Percentiles rank a stretch among this genome's conserved stretches.
phyloP scores from a whole-genome alignment of 2,329 filamentous ascomycete species.

The Pseudogymnoascus sp. region DNA sequence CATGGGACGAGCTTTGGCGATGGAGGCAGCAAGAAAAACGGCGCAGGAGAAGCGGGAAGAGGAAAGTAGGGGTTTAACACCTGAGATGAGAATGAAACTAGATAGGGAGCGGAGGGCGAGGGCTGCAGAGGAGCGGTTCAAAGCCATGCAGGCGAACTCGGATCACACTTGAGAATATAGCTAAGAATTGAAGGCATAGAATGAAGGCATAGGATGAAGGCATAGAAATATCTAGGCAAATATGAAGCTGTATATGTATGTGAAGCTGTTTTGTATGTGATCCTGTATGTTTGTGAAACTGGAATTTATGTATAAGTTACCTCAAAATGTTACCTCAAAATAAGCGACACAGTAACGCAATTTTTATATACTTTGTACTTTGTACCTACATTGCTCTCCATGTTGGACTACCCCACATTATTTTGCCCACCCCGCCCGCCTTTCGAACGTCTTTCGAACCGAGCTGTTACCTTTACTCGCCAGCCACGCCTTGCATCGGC shows the following conservation, averaged over 20 bases:
- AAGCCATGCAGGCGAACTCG: constrained; percentile 45
- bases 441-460: neutral
- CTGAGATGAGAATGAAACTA: constrained; percentile 74
- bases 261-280: neutral
- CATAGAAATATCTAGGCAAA: neutral
- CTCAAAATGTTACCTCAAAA: neutral
- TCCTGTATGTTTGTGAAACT: too few relatives aligned
- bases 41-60: constrained; percentile 75
- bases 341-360: neutral
- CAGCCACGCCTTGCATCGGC: neutral
- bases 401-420: neutral
- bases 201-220: too few relatives aligned
- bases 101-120: constrained; percentile 85
- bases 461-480: neutral
- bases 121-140: constrained; percentile 82
- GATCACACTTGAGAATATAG: neutral
- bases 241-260: neutral
- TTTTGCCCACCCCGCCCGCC: neutral
- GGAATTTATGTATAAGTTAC: neutral
- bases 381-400: neutral
- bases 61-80: constrained; percentile 73
- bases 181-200: neutral
- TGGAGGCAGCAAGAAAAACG: constrained; percentile 59
- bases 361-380: neutral
- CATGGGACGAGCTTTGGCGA: constrained; percentile 40